phyloP scores from a whole-genome alignment of 2,329 filamentous ascomycete species.

The Aureobasidium vineae region DNA sequence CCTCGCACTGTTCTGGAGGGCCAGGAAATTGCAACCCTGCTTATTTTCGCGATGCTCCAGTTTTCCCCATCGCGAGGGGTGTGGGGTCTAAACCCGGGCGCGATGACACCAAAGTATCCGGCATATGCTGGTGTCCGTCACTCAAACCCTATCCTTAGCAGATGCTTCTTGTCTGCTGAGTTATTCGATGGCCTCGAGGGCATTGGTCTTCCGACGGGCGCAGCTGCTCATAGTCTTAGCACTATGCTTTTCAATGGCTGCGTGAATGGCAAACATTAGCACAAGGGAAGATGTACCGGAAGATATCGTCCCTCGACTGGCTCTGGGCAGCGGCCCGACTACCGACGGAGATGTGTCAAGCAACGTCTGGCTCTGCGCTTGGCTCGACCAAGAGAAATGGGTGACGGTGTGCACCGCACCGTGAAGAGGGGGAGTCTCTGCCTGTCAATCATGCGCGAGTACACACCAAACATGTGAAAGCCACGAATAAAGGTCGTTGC shows the following conservation, averaged over 20 bases:
- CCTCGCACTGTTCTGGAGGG: background rate
- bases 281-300: background rate
- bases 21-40: constrained; percentile 23
- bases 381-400: background rate
- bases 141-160: background rate
- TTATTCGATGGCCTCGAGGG: background rate
- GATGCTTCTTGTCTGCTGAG: background rate
- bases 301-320: constrained; percentile 6
- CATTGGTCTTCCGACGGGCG: background rate
- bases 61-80: constrained; percentile 16
- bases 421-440: background rate
- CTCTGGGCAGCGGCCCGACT: constrained; percentile 18
- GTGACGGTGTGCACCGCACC: constrained; percentile 7
- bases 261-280: background rate
- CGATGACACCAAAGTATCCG: constrained; percentile 16
- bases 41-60: constrained; percentile 27
- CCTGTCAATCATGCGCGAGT: background rate
- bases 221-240: background rate
- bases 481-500: background rate
- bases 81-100: constrained; percentile 23
- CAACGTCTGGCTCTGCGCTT: background rate
- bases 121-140: background rate
- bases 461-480: background rate
- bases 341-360: constrained; percentile 11
- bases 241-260: background rate